phyloP scores from a whole-genome alignment of 345 rosid genomes.

The Eucalyptus cloeziana region DNA sequence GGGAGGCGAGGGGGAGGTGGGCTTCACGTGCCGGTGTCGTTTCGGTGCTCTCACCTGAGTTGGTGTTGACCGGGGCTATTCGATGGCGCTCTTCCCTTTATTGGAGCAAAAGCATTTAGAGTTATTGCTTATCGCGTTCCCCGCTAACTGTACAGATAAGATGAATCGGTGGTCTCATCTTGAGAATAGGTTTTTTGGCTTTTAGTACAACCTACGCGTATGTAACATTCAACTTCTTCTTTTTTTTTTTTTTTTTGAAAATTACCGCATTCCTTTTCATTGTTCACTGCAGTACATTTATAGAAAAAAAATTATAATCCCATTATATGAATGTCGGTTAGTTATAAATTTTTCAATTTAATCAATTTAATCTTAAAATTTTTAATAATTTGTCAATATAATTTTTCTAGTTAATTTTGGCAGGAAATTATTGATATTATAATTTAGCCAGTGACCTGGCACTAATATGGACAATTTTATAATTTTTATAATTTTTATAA shows the following conservation, averaged over 20 bases:
- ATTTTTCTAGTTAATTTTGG: background rate
- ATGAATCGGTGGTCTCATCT: background rate
- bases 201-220: background rate
- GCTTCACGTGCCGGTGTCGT: background rate
- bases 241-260: background rate
- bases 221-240: background rate
- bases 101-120: background rate
- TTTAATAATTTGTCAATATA: fast-evolving
- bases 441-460: fast-evolving
- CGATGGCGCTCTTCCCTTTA: no score
- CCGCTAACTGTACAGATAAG: background rate
- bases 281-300: background rate
- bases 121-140: background rate
- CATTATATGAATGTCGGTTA: fast-evolving
- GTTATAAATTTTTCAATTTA: no score
- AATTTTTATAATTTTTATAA: fast-evolving
- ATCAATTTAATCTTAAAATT: fast-evolving
- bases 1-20: background rate
- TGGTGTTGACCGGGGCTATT: background rate
- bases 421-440: no score
- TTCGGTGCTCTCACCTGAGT: background rate
- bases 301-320: no score
- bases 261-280: background rate
- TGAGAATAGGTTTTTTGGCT: background rate
- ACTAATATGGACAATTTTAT: background rate